These are phyloP conservation scores for Trypanosoma theileri DNA, from an alignment of 208 protist genomes.

Conservation along the genomic window DNA sequence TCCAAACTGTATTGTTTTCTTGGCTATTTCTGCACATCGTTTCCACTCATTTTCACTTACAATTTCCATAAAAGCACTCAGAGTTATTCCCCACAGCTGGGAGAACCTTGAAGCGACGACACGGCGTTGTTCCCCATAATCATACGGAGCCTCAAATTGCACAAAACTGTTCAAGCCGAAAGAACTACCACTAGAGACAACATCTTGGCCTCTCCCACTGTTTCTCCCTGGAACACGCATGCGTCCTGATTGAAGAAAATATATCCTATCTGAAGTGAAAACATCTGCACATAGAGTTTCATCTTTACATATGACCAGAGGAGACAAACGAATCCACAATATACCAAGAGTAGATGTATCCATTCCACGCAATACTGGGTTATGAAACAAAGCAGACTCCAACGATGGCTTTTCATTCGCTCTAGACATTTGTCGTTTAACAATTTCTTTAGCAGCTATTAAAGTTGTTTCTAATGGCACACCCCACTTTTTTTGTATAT, in stretches of 20 bases:
- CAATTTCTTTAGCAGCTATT: constrained; percentile 32
- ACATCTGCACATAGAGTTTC: constrained; percentile 65
- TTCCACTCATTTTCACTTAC: constrained; percentile 35
- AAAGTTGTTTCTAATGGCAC: constrained; percentile 24
- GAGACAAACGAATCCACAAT: constrained; percentile 46
- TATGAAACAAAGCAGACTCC: constrained; percentile 35
- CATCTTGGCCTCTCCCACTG: not conserved
- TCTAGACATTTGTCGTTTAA: constrained; percentile 21
- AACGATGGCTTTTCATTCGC: constrained; percentile 33
- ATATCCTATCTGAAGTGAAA: constrained; percentile 54
- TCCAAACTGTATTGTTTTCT: constrained; percentile 22
- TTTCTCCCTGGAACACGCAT: constrained; percentile 18
- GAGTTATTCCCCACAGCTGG: constrained; percentile 55
- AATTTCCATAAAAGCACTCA: constrained; percentile 24
- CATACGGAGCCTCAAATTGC: constrained; percentile 31
- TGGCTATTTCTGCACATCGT: constrained; percentile 31
- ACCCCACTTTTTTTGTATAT: constrained; percentile 20
- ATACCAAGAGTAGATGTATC: constrained; percentile 29
- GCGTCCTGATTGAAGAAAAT: constrained; percentile 53
- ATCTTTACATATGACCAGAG: constrained; percentile 38
- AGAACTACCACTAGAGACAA: constrained; percentile 17
- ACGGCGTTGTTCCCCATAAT: constrained; percentile 29
- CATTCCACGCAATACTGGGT: constrained; percentile 46
- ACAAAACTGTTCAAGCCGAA: constrained; percentile 63
- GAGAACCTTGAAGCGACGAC: constrained; percentile 43